Conservation (phyloP, 2,329 filamentous ascomycete species). For the Raffaelea ambrosiae region DNA sequence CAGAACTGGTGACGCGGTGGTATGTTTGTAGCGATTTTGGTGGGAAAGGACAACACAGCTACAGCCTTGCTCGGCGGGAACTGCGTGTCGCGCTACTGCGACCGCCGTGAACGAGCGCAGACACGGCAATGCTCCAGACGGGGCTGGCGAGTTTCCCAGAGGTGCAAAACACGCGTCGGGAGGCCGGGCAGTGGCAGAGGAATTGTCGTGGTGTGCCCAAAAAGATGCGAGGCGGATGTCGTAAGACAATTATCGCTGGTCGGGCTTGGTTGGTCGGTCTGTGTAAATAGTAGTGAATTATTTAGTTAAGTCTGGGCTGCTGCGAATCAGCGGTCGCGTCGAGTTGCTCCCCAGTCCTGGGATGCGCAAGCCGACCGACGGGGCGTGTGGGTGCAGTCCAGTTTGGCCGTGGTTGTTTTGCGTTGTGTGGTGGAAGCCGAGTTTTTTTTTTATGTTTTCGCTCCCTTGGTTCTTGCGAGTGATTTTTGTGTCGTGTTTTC, state of each 20-base stretch:
- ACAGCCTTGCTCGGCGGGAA: background rate
- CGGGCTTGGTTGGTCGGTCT: background rate
- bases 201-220: background rate
- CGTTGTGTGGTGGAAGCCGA: too few species aligned
- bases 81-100: background rate
- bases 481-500: background rate
- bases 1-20: background rate
- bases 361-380: background rate
- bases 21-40: background rate
- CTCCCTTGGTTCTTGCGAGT: too few species aligned
- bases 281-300: background rate
- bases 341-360: background rate
- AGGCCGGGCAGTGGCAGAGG: background rate
- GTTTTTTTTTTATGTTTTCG: too few species aligned
- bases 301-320: background rate
- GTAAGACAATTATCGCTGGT: background rate
- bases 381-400: too few species aligned
- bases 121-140: background rate
- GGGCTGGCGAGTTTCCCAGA: background rate
- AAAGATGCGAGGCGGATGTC: background rate
- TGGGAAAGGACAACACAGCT: background rate
- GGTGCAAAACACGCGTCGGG: background rate
- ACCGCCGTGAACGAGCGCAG: background rate
- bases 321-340: background rate
- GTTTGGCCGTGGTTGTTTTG: too few species aligned